These are phyloP conservation scores for Phlyctochytrium arcticum DNA, from an alignment of 192 early-diverging fungal species.

Conservation along the genomic window DNA sequence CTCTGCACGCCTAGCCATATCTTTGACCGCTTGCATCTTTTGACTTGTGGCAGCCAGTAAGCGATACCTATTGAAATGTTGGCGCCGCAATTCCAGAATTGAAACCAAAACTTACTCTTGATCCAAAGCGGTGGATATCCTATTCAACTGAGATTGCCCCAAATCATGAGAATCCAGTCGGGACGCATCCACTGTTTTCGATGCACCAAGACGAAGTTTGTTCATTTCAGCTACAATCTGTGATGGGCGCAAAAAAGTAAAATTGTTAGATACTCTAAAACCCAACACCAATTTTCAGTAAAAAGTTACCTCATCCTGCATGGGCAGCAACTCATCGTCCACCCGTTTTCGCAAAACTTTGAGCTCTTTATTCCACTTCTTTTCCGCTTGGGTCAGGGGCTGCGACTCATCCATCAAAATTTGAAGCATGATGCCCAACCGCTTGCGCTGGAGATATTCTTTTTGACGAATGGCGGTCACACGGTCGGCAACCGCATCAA, in stretches of 20 bases:
- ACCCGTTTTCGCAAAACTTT: too few relatives aligned
- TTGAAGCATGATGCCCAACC: constrained; percentile 41
- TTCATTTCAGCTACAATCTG: too few relatives aligned
- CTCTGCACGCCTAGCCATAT: not conserved
- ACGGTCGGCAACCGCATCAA: not conserved
- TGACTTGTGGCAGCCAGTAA: constrained; percentile 1
- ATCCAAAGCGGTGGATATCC: constrained; percentile 11
- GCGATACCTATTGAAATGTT: not conserved
- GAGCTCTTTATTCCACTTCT: constrained; percentile 39
- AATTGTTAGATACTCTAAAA: too few relatives aligned
- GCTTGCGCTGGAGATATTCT: constrained; percentile 17
- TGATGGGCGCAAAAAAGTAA: too few relatives aligned
- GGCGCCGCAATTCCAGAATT: not conserved
- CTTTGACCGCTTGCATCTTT: constrained; percentile 2
- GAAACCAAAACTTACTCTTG: constrained; percentile 11
- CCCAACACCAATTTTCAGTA: too few relatives aligned
- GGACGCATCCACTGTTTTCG: too few relatives aligned
- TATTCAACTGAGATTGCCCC: not conserved
- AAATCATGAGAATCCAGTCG: constrained; percentile 3
- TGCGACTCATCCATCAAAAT: constrained; percentile 58
- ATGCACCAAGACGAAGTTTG: too few relatives aligned
- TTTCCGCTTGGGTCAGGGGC: constrained; percentile 59
- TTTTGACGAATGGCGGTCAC: not conserved
- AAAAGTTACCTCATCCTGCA: too few relatives aligned
- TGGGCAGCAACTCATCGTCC: too few relatives aligned